Evolutionary conservation across 225 moss, liverwort and hornwort species (phyloP), one percentile per base, ranked within the genome.

Genomic region (Polytrichum formosum): DNA sequence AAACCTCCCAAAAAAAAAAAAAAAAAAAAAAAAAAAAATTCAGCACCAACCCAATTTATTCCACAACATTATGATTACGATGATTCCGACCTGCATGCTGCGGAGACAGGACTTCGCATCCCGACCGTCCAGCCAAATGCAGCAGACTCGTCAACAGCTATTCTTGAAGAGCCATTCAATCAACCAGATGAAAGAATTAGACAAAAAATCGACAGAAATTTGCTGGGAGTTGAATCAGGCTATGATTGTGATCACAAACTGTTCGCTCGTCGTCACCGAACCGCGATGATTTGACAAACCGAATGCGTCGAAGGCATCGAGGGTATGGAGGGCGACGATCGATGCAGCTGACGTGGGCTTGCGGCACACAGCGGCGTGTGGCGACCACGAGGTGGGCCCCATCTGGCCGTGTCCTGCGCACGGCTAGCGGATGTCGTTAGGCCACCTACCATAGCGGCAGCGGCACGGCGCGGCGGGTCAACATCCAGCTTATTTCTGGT

Each of bases 281-380:
- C 9, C 9, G 63, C 25, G 27, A 28, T 23, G 17, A 63, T 28
- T 22, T 28, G 23, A 10, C 16, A 22, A 26, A 26, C 4, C 10
- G 17, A 26, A 5, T 1, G 16, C 22, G 7, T 9, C 35, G 35
- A 35, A 46, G 10, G 46, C 5, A 5, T 4, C 17, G 28, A 63
- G 3, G 3, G 27, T 53, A n/a, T 58, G 58, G 21, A 23, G 6
- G n/a, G 21, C 58, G 23, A 23, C 6, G 58, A 58, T 20, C 6
- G 21, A 58, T 18, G 33, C 62, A 28, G 72, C 70, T 67, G 58
- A 31, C 26, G 66, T 18, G 17, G 26, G 54, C 53, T 18, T 59
- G 9, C 22, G 4, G 1, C 84, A 81, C 78, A 64, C 56, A 75
- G 66, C 35, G 60, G 78, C 75, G 75, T n/a, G 81, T 84, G 84